Conservation (phyloP, 257 asterid genomes). For the Penstemon eatonii region DNA sequence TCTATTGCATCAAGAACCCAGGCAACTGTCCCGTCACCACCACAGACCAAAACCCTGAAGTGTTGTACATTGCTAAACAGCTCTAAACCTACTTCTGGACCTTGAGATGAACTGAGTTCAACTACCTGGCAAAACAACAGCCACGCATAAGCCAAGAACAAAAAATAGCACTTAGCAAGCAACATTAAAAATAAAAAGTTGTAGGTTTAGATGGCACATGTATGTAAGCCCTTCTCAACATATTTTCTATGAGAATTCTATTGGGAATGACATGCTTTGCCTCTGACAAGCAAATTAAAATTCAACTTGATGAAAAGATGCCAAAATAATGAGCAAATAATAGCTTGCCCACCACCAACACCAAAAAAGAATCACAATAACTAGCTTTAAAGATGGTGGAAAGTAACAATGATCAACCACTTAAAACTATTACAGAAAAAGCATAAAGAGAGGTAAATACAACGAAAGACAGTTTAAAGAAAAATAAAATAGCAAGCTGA, state of each 20-base stretch:
- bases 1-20: constrained; percentile 91
- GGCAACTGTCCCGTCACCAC: constrained; percentile 92
- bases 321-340: neutral
- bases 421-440: too few relatives aligned
- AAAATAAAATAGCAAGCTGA: too few relatives aligned
- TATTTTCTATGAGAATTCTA: neutral
- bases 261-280: too few relatives aligned
- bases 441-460: too few relatives aligned
- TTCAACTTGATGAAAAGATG: neutral
- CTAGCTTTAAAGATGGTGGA: too few relatives aligned
- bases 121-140: constrained; percentile 52
- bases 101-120: constrained; percentile 72
- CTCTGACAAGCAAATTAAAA: neutral
- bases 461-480: too few relatives aligned
- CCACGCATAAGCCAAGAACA: constrained; percentile 27
- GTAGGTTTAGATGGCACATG: neutral
- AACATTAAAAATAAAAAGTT: neutral
- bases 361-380: too few relatives aligned
- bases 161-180: neutral
- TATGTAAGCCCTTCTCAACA: neutral
- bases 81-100: constrained; percentile 80
- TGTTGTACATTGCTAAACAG: constrained; percentile 59
- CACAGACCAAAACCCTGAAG: constrained; percentile 83
- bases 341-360: neutral
- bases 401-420: too few relatives aligned